These are phyloP conservation scores for Cymbopogon flexuosus DNA, from an alignment of 202 grass and related monocot species.

Conservation along the genomic window DNA sequence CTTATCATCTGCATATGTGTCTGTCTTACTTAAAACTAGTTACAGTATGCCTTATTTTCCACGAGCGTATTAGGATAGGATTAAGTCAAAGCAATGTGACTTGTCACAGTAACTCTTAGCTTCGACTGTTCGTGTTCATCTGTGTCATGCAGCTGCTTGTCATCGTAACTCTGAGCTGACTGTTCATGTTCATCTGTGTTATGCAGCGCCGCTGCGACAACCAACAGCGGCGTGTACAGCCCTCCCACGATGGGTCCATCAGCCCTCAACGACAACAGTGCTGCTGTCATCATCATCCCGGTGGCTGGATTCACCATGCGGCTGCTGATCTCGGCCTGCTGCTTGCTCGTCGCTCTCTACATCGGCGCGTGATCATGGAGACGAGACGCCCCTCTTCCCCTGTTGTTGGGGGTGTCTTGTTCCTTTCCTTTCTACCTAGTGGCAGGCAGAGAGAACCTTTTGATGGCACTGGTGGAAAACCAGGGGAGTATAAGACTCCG, in stretches of 20 bases:
- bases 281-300: not conserved
- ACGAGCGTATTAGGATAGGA: too few species aligned
- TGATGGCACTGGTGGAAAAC: not conserved
- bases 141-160: not conserved
- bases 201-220: constrained; percentile 47
- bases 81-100: not conserved
- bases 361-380: constrained; percentile 23
- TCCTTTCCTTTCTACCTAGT: constrained; percentile 31
- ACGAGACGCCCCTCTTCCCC: constrained; percentile 1
- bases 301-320: not conserved
- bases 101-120: not conserved
- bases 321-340: constrained; percentile 32
- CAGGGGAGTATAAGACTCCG: too few species aligned
- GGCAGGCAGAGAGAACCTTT: constrained; percentile 37
- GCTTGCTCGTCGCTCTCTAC: constrained; percentile 38
- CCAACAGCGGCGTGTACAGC: constrained; percentile 31
- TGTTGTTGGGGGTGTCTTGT: constrained; percentile 13
- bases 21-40: too few species aligned
- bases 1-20: too few species aligned
- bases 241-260: constrained; percentile 59
- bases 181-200: not conserved
- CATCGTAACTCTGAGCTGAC: not conserved
- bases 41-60: not conserved
- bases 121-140: not conserved
- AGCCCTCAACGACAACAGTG: constrained; percentile 33